Conservation (phyloP, 1,284 basidiomycete genomes). For the Malassezia globosa region DNA sequence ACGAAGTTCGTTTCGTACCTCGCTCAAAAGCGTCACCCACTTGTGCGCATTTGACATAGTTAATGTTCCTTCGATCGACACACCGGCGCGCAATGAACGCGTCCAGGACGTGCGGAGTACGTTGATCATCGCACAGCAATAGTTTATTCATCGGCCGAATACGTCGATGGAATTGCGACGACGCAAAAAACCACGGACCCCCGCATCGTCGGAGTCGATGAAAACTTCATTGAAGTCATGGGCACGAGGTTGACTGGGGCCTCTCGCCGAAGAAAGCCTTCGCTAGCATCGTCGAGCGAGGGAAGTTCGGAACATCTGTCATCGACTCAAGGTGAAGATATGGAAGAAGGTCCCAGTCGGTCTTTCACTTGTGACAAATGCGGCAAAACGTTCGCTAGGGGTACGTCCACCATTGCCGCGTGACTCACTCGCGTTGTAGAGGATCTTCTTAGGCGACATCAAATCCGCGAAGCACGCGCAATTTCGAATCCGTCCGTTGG, state of each 20-base stretch:
- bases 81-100: too few species aligned
- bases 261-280: neutral
- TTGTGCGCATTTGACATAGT: constrained; percentile 11
- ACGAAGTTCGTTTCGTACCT: too few species aligned
- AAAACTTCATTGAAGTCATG: neutral
- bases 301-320: neutral
- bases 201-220: neutral
- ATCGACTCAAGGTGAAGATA: constrained; percentile 4
- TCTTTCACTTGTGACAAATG: constrained; percentile 7
- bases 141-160: constrained; percentile 9
- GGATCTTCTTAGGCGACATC: constrained; percentile 14
- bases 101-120: neutral
- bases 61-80: neutral
- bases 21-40: constrained; percentile 40
- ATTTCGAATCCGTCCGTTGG: constrained; percentile 1
- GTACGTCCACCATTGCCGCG: neutral
- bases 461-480: constrained; percentile 11
- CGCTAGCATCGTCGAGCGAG: neutral
- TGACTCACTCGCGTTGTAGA: constrained; percentile 1
- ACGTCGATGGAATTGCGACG: constrained; percentile 5
- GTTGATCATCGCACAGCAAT: neutral
- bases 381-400: constrained; percentile 7
- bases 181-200: neutral
- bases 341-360: neutral
- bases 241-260: neutral